phyloP scores from a whole-genome alignment of 345 rosid species.

The Hibiscus mutabilis region DNA sequence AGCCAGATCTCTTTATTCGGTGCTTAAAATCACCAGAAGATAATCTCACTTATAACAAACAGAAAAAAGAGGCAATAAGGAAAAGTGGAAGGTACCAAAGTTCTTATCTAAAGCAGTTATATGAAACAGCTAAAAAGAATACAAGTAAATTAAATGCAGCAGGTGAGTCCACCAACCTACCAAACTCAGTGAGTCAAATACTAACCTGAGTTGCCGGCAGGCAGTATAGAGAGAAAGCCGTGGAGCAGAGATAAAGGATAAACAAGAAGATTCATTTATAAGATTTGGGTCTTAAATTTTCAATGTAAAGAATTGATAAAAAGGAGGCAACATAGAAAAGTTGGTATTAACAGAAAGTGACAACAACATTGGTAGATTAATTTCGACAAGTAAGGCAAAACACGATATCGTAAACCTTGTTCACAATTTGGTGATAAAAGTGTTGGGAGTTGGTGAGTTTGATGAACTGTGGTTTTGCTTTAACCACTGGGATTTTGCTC shows the following conservation, averaged over 20 bases:
- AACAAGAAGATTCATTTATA: slow-evolving; percentile 9
- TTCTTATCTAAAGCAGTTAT: neutral
- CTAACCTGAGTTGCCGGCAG: slow-evolving; percentile 6
- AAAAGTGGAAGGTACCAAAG: neutral
- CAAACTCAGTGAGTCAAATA: neutral
- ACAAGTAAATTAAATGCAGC: neutral
- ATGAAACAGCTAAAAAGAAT: neutral
- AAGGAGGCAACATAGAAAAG: neutral
- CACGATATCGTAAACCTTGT: neutral
- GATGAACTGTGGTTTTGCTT: neutral
- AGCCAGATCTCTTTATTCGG: slow-evolving; percentile 15
- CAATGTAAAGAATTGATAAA: neutral
- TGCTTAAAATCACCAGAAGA: slow-evolving; percentile 2
- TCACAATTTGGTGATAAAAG: too few species aligned
- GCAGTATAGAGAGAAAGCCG: too few species aligned
- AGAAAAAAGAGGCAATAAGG: neutral
- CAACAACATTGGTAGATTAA: neutral
- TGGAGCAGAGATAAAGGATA: neutral
- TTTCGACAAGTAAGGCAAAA: neutral
- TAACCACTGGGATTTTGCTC: neutral
- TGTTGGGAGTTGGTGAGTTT: neutral
- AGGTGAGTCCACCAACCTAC: neutral
- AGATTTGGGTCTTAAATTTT: neutral
- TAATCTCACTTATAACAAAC: neutral
- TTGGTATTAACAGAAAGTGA: neutral